Percentiles rank a stretch among this genome's conserved stretches.
phyloP scores from a whole-genome alignment of 2,329 filamentous ascomycete genomes.

The Botryotinia narcissicola region DNA sequence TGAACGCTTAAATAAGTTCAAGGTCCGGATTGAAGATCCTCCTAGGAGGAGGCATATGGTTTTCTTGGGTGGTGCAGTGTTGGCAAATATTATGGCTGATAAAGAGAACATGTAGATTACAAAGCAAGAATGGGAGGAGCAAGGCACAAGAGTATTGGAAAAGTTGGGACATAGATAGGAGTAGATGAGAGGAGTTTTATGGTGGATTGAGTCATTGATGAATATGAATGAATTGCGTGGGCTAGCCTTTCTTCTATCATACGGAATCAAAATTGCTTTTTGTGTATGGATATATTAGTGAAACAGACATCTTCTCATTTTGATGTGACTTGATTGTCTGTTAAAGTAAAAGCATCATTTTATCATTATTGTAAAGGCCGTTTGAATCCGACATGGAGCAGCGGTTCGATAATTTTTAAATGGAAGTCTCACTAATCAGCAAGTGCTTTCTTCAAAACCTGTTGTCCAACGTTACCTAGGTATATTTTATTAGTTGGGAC shows the following conservation, averaged over 20 bases:
- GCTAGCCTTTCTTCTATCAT: not conserved
- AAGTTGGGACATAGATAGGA: constrained; percentile 83
- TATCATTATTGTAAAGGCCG: not conserved
- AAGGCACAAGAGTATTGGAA: constrained; percentile 78
- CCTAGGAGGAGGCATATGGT: constrained; percentile 97
- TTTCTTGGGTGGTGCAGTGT: constrained; percentile 93
- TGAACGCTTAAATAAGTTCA: constrained; percentile 96
- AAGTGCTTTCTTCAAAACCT: not conserved
- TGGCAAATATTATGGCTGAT: constrained; percentile 98
- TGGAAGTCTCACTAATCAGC: not conserved
- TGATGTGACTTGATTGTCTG: not conserved
- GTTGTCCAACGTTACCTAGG: too few relatives aligned
- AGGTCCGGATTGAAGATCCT: constrained; percentile 97
- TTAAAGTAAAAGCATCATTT: not conserved
- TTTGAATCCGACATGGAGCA: not conserved
- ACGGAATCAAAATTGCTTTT: constrained; percentile 1
- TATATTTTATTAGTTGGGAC: not conserved
- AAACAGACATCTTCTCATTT: not conserved
- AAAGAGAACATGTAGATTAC: constrained; percentile 99
- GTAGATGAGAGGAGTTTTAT: constrained; percentile 9
- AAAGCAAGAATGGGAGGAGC: constrained; percentile 95
- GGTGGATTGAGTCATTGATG: constrained; percentile 9
- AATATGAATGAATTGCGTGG: constrained; percentile 17
- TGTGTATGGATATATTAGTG: constrained; percentile 26
- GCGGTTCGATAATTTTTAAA: not conserved